Evolutionary conservation across 2,329 filamentous ascomycete species (phyloP), one percentile per base, ranked within the genome.

Genomic region (Fusarium coicis): DNA sequence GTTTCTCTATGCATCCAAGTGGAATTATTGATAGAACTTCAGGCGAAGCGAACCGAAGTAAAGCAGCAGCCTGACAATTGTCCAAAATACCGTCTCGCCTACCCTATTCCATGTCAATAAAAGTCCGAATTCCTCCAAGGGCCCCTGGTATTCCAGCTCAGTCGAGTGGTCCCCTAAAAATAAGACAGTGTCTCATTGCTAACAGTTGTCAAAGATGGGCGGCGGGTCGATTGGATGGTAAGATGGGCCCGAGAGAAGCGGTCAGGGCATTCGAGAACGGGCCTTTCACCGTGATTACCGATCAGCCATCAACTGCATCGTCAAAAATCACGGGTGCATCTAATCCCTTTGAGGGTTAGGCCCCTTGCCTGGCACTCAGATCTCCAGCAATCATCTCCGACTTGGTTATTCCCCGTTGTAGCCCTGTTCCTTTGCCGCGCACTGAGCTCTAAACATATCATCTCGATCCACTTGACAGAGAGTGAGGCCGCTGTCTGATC

Each of bases 241-340:
- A 14, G 44, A 47, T 50, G 47, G 47, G 21, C 30, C 47, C 47
- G 47, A 67, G 74, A 77, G 72, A 73, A 68, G 76, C 76, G 76
- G 76, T 77, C 76, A 76, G 71, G 68, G 67, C 60, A 42, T 74
- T 72, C 44, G 39, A 56, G 56, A 67, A 66, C 53, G 47, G 49
- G 53, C 43, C 10, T 60, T 70, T 70, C 50, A 56, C 66, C 65
- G 64, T 72, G 75, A 70, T 75, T 69, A 69, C 66, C 66, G 47
- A 73, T 69, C 63, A 56, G 37, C 66, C 57, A 65, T 69, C 36
- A 37, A 68, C 66, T 52, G 44, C 52, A 67, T 67, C 23, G 57
- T 62, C 65, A 56, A 58, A 70, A 58, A 74, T 75, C 76, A 78
- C 74, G 68, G 71, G 71, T 58, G 44, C 42, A 23, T 44, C 55